Evolutionary conservation across 2,329 filamentous ascomycete genomes (phyloP), one percentile per base, ranked within the genome.

Genomic region (Scedosporium aurantiacum): DNA sequence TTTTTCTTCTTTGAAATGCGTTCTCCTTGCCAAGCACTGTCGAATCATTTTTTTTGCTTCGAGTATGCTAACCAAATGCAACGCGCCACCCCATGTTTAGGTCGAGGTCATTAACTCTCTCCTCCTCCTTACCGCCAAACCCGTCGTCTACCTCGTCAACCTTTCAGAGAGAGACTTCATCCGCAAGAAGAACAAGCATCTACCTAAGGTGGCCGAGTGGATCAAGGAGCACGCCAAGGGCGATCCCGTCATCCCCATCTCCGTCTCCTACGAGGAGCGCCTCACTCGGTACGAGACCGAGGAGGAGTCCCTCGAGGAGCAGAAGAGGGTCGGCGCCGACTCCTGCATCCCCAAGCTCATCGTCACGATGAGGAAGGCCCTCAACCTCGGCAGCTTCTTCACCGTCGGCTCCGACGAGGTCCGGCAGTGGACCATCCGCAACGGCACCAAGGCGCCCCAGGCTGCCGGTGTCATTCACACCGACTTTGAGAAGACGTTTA

Each of bases 401-500:
- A 99, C 94, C 60, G 92, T 89, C 40, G 94, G 94, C 70, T 78
- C 91, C 25, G 95, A 99, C 72, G 94, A 99, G 79, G 94, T 99
- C 66, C 85, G 94, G 69, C 94, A 99, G 79, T 99, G 94, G 95
- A 99, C 94, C 27, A 91, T 99, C 72, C 86, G 94, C 63, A 92
- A 90, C 70, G 92, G 91, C 68, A 96, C 88, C 72, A 99, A 99
- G 81, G 94, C 94, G n/a, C 94, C 94, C 18, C 89, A 95, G 71
- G 94, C 94, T 56, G 94, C 94, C 43, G 94, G 94, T 82, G 94
- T 99, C 65, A 99, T 99, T 68, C 94, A 99, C 78, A 90, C 88
- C 67, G 94, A 99, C 74, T 97, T 99, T 67, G 94, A 99, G 77
- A 99, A 99, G 86, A 99, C 95, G 0, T 99, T 99, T 73, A 99